These are phyloP conservation scores for Osmanthus fragrans DNA, from an alignment of 257 asterid species.

Conservation along the genomic window DNA sequence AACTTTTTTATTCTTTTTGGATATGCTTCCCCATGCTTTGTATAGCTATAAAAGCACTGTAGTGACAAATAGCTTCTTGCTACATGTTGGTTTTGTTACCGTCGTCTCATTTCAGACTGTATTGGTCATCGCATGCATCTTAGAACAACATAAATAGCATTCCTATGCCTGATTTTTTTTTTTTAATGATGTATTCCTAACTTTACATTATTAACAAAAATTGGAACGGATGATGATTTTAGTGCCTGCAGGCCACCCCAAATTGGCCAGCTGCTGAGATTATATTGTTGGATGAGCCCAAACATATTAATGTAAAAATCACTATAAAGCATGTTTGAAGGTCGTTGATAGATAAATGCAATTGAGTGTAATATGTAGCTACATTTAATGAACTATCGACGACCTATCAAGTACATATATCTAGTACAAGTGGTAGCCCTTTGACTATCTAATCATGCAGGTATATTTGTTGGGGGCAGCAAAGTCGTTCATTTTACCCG, in stretches of 20 bases:
- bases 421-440: background rate
- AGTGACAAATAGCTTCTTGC: background rate
- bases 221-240: too few species aligned
- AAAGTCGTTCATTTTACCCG: conserved; percentile 92
- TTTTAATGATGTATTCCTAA: background rate
- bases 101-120: background rate
- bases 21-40: background rate
- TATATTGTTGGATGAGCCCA: background rate
- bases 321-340: background rate
- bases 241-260: too few species aligned
- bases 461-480: conserved; percentile 86
- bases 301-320: background rate
- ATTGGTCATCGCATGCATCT: background rate
- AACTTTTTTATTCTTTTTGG: background rate
- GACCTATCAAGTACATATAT: background rate
- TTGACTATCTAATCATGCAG: conserved; percentile 34
- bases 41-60: background rate
- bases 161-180: background rate
- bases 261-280: too few species aligned
- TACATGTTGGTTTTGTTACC: background rate
- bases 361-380: background rate
- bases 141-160: background rate
- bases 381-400: background rate
- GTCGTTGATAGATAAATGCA: background rate
- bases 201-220: too few species aligned